These are phyloP conservation scores for Eutrema salsugineum DNA, from an alignment of 441 rosid genomes.

Conservation along the genomic window DNA sequence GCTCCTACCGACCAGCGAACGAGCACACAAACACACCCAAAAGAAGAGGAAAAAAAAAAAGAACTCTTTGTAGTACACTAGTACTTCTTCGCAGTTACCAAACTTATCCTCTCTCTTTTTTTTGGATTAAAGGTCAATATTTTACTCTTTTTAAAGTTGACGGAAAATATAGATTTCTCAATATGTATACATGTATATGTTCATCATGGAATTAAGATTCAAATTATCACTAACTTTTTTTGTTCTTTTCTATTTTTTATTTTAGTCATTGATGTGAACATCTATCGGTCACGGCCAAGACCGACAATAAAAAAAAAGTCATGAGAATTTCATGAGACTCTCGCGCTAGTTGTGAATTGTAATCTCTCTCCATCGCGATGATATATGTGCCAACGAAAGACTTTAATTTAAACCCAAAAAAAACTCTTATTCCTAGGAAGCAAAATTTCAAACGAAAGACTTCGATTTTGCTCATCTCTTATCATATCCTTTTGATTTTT, in stretches of 20 bases:
- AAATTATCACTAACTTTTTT: background rate
- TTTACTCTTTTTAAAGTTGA: background rate
- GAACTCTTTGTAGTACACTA: too few relatives aligned
- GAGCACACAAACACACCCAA: background rate
- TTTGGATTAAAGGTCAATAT: background rate
- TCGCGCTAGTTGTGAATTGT: background rate
- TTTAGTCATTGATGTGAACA: conserved; percentile 22
- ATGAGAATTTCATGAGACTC: conserved; percentile 6
- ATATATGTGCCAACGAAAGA: background rate
- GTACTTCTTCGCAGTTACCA: background rate
- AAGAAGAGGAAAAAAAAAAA: background rate
- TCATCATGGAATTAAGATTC: background rate
- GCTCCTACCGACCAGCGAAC: background rate
- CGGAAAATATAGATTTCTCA: background rate
- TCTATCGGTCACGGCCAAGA: conserved; percentile 18
- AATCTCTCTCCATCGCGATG: conserved; percentile 12
- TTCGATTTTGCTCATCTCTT: background rate
- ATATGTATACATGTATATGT: too few relatives aligned
- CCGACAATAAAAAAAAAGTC: conserved; percentile 14
- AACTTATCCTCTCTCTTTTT: background rate
- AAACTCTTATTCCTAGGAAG: background rate
- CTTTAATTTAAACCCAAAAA: background rate
- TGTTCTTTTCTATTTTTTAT: too few relatives aligned
- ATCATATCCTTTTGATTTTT: conserved; percentile 2
- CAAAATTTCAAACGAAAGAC: conserved; percentile 2